phyloP scores from a whole-genome alignment of 306 rosid species.

The Spatholobus suberectus region DNA sequence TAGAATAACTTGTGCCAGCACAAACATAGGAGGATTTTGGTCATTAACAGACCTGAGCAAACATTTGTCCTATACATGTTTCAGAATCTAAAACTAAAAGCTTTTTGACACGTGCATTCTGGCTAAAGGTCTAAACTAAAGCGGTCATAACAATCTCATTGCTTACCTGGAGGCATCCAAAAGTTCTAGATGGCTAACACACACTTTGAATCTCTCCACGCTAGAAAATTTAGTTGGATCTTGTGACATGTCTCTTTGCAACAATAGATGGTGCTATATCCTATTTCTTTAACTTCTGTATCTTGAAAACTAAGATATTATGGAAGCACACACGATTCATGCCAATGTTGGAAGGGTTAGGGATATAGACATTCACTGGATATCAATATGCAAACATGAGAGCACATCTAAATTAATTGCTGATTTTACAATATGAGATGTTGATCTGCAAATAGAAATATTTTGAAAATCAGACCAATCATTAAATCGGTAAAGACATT shows the following conservation, averaged over 20 bases:
- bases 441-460: slow-evolving; percentile 2
- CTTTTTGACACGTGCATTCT: background rate
- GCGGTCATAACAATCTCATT: background rate
- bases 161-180: background rate
- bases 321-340: background rate
- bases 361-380: too few relatives aligned
- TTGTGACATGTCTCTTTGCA: background rate
- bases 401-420: background rate
- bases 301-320: background rate
- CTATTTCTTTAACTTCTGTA: background rate
- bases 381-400: background rate
- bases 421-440: background rate
- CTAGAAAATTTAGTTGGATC: slow-evolving; percentile 11
- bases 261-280: background rate
- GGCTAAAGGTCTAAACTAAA: background rate
- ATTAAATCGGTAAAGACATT: background rate
- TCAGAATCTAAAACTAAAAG: background rate
- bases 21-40: background rate
- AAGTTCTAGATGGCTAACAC: background rate
- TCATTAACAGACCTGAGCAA: background rate
- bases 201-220: background rate
- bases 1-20: background rate
- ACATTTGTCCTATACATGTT: background rate
- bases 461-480: background rate
- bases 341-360: too few relatives aligned